Evolutionary conservation across 2,329 filamentous ascomycete genomes (phyloP).

Genomic region (Falciphora oryzae): DNA sequence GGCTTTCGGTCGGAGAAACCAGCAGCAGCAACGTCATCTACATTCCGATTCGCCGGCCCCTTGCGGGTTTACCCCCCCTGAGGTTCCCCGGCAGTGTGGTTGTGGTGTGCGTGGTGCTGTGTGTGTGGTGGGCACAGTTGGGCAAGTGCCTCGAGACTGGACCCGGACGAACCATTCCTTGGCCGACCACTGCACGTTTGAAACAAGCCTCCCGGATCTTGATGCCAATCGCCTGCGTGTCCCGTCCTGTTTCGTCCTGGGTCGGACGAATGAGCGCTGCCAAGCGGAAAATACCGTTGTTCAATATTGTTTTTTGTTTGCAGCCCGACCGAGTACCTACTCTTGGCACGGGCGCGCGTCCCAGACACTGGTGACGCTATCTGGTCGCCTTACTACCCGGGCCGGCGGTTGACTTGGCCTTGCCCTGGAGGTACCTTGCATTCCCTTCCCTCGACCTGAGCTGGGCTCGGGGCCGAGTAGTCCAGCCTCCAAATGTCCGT

Average conservation of each 20-base stretch:
- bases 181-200: neutral
- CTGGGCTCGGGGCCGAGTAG: too few relatives aligned
- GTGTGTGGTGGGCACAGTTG: too few relatives aligned
- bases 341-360: neutral
- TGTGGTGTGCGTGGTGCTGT: too few relatives aligned
- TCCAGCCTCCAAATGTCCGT: neutral
- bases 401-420: too few relatives aligned
- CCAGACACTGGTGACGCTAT: neutral
- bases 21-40: neutral
- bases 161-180: neutral
- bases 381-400: too few relatives aligned
- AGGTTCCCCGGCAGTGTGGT: too few relatives aligned
- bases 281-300: neutral
- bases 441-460: too few relatives aligned
- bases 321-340: neutral
- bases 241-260: neutral
- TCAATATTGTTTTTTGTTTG: neutral
- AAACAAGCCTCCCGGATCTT: neutral
- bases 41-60: neutral
- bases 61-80: neutral
- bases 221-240: neutral
- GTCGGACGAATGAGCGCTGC: neutral
- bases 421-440: too few relatives aligned
- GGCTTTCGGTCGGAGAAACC: too few relatives aligned
- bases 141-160: too few relatives aligned